Percentiles rank a stretch among this genome's conserved stretches.
Evolutionary conservation across 257 asterid genomes (phyloP).

Genomic region (Scutellaria galericulata): DNA sequence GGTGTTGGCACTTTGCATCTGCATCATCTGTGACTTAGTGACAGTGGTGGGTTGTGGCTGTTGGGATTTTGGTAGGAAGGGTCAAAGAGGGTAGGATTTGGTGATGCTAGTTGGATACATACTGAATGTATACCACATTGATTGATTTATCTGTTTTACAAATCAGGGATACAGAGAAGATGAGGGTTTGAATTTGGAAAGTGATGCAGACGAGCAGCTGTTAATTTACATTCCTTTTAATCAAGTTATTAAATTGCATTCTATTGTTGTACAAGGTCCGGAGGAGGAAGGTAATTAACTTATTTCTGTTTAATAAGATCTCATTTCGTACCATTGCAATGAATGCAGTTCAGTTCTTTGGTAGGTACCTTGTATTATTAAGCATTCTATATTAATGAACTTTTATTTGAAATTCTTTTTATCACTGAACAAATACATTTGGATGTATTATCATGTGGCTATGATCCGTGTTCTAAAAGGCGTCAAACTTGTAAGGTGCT

Average conservation of each 20-base stretch:
- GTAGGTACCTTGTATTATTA: not conserved
- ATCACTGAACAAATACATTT: not conserved
- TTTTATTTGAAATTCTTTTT: not conserved
- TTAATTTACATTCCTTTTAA: slow-evolving; percentile 83
- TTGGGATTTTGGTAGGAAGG: not conserved
- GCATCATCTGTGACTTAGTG: not conserved
- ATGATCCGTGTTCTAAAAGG: not conserved
- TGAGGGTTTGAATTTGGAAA: slow-evolving; percentile 82
- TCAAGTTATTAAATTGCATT: slow-evolving; percentile 89
- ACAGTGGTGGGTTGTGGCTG: not conserved
- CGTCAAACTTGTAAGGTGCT: not conserved
- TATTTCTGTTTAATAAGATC: slow-evolving; percentile 2
- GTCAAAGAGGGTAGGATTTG: not conserved
- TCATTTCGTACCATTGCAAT: not conserved
- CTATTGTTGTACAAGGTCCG: slow-evolving; percentile 73
- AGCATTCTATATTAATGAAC: not conserved
- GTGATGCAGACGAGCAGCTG: slow-evolving; percentile 97
- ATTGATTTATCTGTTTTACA: slow-evolving; percentile 25
- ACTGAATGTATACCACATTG: not conserved
- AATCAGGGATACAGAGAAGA: slow-evolving; percentile 97
- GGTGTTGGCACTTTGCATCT: not conserved
- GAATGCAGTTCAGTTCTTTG: not conserved
- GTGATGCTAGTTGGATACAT: not conserved
- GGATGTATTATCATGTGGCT: not conserved
- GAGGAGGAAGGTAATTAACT: slow-evolving; percentile 79